Evolutionary conservation across 2,329 filamentous ascomycete genomes (phyloP), one percentile per base, ranked within the genome.

Genomic region (Sporothrix variecibatus): DNA sequence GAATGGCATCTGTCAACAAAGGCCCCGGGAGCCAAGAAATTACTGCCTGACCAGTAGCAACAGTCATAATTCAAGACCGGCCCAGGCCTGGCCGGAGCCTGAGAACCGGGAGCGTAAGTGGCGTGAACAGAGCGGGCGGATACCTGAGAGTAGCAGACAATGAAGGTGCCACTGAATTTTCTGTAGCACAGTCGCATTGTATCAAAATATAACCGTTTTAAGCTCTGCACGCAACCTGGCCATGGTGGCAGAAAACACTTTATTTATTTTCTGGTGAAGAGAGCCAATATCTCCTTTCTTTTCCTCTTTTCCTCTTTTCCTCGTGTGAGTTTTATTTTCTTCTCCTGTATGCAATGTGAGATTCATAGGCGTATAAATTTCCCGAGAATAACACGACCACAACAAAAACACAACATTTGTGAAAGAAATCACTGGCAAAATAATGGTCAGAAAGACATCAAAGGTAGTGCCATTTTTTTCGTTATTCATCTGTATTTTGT

Each of bases 161-260:
- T 1, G 20, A 38, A 9, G 23, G 60, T 64, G 20, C 31, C 2
- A 26, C 34, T 40, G 15, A n/a, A 23, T 5, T 9, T 53, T 34
- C 8, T 20, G 65, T 38, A 34, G 6, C 5, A 69, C 46, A 3
- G 46, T 69, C 17, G 6, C 46, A 40, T 28, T 2, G 46, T 23
- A 40, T 38, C 9, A n/a, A 31, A n/a, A 56, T 8, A 56, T 11
- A 15, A n/a, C 43, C 26, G 43, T 68, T 8, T 51, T 46, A 12
- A 12, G 31, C 68, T 46, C 49, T 71, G 68, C 68, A 71, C 28
- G 20, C 34, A 58, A 53, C 69, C 69, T 62, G 56, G 26, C 20
- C 15, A 43, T 31, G 8, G 53, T 49, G 17, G 15, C 53, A 71
- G 38, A 49, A 1, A 3, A 6, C 7, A 46, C 23, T 43, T 20